These are phyloP conservation scores for Gamarada debralockiae DNA, from an alignment of 495 filamentous ascomycete genomes.

Conservation along the genomic window DNA sequence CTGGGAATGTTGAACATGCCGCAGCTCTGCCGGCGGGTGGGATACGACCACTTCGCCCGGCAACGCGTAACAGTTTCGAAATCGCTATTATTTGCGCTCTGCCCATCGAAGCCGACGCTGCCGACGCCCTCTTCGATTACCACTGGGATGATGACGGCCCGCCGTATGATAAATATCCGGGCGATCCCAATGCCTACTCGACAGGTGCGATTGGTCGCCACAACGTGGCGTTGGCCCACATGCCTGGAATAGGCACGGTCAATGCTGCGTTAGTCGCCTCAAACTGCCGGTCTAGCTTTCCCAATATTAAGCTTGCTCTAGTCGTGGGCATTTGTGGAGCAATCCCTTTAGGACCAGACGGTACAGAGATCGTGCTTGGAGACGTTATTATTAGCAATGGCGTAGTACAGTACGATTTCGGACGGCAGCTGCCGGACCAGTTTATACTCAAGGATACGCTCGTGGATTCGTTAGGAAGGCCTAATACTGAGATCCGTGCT, in stretches of 20 bases:
- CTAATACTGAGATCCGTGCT: conserved; percentile 29
- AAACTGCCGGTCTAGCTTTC: conserved; percentile 32
- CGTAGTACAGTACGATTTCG: conserved; percentile 38
- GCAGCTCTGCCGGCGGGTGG: no score
- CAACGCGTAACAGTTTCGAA: not conserved
- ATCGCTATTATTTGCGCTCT: conserved; percentile 28
- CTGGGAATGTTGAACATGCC: no score
- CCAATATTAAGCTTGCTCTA: conserved; percentile 31
- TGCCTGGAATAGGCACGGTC: conserved; percentile 32
- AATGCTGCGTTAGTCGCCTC: conserved; percentile 29
- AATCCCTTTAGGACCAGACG: conserved; percentile 20
- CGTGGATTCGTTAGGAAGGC: conserved; percentile 28
- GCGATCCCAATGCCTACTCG: conserved; percentile 31
- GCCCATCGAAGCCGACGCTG: conserved; percentile 28
- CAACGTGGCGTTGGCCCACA: conserved; percentile 32
- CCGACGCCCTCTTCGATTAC: conserved; percentile 29
- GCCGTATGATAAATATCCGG: conserved; percentile 19
- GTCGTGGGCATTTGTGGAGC: conserved; percentile 44
- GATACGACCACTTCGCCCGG: no score
- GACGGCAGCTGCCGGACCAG: conserved; percentile 28
- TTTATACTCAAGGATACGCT: conserved; percentile 26
- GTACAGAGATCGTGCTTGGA: conserved; percentile 32
- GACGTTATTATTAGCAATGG: conserved; percentile 41
- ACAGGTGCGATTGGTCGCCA: conserved; percentile 29
- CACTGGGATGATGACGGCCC: conserved; percentile 22